Percentiles rank a stretch among this genome's conserved stretches.
Evolutionary conservation across 192 early-diverging fungal species (phyloP).

Genomic region (Dissophora ornata): DNA sequence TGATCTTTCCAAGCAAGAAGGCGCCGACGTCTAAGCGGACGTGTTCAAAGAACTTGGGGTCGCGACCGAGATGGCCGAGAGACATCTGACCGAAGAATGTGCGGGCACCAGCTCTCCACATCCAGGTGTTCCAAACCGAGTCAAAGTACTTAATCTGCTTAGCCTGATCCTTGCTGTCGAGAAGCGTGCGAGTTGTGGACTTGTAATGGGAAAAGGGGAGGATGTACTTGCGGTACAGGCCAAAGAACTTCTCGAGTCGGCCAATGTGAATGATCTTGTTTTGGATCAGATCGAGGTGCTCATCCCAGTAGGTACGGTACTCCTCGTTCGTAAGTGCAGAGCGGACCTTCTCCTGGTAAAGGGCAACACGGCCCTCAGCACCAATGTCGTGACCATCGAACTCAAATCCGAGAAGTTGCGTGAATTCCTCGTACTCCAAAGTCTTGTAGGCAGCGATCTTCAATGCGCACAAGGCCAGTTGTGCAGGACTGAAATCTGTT

Average conservation of each 20-base stretch:
- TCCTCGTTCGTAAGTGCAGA: constrained; percentile 24
- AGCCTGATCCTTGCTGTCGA: constrained; percentile 18
- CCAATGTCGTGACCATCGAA: constrained; percentile 38
- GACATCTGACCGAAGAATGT: constrained; percentile 53
- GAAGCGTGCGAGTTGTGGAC: constrained; percentile 26
- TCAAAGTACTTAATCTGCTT: constrained; percentile 47
- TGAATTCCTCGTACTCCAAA: constrained; percentile 35
- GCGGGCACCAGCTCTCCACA: constrained; percentile 38
- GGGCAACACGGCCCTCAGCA: constrained; percentile 28
- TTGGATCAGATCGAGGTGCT: constrained; percentile 45
- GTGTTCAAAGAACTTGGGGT: constrained; percentile 54
- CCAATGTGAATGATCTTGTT: constrained; percentile 52
- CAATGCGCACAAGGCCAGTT: constrained; percentile 41
- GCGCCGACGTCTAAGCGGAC: constrained; percentile 50
- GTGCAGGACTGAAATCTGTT: constrained; percentile 50
- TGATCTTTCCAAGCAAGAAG: constrained; percentile 41
- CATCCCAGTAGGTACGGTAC: constrained; percentile 46
- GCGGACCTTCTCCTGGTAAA: constrained; percentile 49
- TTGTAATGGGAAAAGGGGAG: constrained; percentile 36
- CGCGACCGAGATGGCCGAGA: constrained; percentile 42
- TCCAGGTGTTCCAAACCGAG: constrained; percentile 43
- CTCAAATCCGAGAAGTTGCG: constrained; percentile 50
- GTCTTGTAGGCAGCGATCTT: constrained; percentile 53
- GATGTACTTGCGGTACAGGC: constrained; percentile 41
- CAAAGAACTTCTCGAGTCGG: constrained; percentile 49